These are phyloP conservation scores for Cladorrhinum samala DNA, from an alignment of 495 filamentous ascomycete genomes.

Conservation along the genomic window DNA sequence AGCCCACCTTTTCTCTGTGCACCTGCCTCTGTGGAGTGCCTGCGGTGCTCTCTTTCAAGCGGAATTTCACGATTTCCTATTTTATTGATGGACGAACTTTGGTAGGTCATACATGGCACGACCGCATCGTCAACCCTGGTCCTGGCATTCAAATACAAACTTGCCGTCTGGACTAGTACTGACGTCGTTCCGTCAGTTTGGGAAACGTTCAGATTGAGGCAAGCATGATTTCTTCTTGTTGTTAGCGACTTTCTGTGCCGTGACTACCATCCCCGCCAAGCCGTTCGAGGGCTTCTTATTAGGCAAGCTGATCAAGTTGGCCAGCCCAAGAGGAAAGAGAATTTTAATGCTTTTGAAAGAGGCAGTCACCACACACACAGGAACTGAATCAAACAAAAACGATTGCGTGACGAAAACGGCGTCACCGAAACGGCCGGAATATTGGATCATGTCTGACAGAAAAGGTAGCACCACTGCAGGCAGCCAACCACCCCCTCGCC, in stretches of 20 bases:
- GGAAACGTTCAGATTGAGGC: too few species aligned
- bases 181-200: too few species aligned
- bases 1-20: neutral
- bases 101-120: neutral
- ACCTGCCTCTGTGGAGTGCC: neutral
- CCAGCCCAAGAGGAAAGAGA: too few species aligned
- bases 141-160: neutral
- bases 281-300: too few species aligned
- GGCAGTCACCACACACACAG: too few species aligned
- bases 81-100: neutral
- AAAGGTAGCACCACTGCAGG: neutral
- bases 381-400: too few species aligned
- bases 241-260: too few species aligned
- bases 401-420: neutral
- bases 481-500: neutral
- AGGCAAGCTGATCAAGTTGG: too few species aligned
- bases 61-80: constrained; percentile 13
- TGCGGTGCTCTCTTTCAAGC: neutral
- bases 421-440: neutral
- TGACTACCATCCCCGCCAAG: too few species aligned
- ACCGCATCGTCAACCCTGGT: neutral
- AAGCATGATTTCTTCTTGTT: too few species aligned
- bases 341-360: too few species aligned
- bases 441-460: neutral
- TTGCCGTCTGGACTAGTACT: too few species aligned